Evolutionary conservation across 371 early-diverging fungal genomes (phyloP).

Genomic region (Mucor indicus): DNA sequence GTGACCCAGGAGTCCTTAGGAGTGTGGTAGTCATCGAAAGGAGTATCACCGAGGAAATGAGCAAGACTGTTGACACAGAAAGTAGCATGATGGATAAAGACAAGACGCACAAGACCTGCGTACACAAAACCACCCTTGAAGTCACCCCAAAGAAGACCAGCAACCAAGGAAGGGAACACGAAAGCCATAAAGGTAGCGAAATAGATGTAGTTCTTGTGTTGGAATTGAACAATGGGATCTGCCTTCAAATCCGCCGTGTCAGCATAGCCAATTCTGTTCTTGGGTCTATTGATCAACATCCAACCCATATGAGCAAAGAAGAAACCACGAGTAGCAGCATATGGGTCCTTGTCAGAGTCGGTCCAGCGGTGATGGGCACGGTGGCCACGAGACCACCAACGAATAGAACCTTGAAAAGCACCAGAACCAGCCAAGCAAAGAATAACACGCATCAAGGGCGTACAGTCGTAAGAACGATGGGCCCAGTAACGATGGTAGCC

Average conservation of each 20-base stretch:
- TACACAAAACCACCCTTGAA: slow-evolving; percentile 87
- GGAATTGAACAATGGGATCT: slow-evolving; percentile 75
- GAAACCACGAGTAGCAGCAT: slow-evolving; percentile 81
- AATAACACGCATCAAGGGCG: slow-evolving; percentile 47
- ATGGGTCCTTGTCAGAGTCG: slow-evolving; percentile 90
- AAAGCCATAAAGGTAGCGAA: slow-evolving; percentile 75
- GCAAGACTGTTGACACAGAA: slow-evolving; percentile 93
- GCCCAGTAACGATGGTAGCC: slow-evolving; percentile 83
- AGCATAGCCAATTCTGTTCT: slow-evolving; percentile 68
- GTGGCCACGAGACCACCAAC: slow-evolving; percentile 86
- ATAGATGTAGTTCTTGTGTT: slow-evolving; percentile 78
- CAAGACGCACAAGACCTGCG: slow-evolving; percentile 78
- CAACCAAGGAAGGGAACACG: slow-evolving; percentile 77
- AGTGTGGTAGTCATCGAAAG: slow-evolving; percentile 79
- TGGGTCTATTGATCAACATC: slow-evolving; percentile 83
- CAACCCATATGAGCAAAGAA: slow-evolving; percentile 88
- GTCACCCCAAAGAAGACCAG: slow-evolving; percentile 88
- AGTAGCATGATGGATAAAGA: slow-evolving; percentile 89
- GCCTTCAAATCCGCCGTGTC: slow-evolving; percentile 82
- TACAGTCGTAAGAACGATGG: slow-evolving; percentile 70
- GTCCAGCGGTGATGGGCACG: slow-evolving; percentile 90
- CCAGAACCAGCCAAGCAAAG: slow-evolving; percentile 68
- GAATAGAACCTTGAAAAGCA: slow-evolving; percentile 80
- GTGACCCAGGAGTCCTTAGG: slow-evolving; percentile 81
- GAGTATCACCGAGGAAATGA: slow-evolving; percentile 73